Base-by-base conservation (phyloP, 2,329 filamentous ascomycete species). In the Colletotrichum caudatum region DNA sequence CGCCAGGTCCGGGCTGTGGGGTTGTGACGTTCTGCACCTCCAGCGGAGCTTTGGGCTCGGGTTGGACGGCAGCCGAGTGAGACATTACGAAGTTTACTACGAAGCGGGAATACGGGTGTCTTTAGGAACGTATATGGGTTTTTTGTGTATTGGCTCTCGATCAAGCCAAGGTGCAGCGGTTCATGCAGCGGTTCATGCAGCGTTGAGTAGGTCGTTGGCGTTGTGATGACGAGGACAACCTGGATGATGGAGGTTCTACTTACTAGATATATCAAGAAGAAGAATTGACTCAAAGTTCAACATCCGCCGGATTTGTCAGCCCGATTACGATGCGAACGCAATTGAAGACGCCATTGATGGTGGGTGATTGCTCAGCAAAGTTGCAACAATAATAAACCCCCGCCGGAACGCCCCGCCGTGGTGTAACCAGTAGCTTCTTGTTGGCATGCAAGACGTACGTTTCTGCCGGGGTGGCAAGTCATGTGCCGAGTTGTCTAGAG, bases 1-100 rank as follows among this genome's bases (percentile, higher is more conserved):
- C 76, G 33, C 73, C 53, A 29, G 72, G 66, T 1, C 71, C 74
- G 9, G 75, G 75, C 35, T 74, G 48, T 20, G 72, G 23, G 7
- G 73, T 69, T 5, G 48, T 20, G n/a, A 61, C 53, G 2, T 74
- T 65, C 59, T 70, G 60, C 9, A 74, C 39, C 29, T 53, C 61
- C 9, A 74, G 60, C 8, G 62, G 73, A 29, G 54, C 56, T 4
- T 62, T 70, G 35, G 53, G 44, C 12, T 46, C 68, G 14, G 65
- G 44, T 37, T 74, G 59, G 4, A 74, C 54, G 18, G 73, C 73
- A 16, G 72, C 72, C 2, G 26, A 23, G n/a, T 69, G 66, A 39
- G 66, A 12, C 66, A 69, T 66, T 14, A 7, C 46, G 33, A 12
- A 37, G 33, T 20, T 26, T 9, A 37, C 12, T 9, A 18, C 2